Evolutionary conservation across 352 stramenopile genomes (phyloP).

Genomic region (Phytopythium chamaehyphon): DNA sequence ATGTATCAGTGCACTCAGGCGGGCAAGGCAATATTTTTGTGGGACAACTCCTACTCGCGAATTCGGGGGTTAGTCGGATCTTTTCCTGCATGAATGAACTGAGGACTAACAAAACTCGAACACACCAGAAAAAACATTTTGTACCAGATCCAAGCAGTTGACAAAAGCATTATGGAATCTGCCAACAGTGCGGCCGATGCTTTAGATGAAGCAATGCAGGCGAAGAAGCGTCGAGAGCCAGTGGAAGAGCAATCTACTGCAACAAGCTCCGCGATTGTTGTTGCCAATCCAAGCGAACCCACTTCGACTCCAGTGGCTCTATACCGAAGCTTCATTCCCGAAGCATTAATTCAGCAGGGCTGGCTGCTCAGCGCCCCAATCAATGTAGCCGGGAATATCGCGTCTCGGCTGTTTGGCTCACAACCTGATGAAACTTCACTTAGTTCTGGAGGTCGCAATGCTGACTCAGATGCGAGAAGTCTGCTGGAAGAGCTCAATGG

Average conservation of each 20-base stretch:
- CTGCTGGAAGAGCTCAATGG: slow-evolving; percentile 80
- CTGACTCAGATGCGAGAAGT: slow-evolving; percentile 48
- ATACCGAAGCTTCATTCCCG: slow-evolving; percentile 34
- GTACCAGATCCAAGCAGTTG: slow-evolving; percentile 74
- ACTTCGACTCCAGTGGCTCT: slow-evolving; percentile 20
- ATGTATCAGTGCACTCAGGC: slow-evolving; percentile 54
- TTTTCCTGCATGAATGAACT: background rate
- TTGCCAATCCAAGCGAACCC: slow-evolving; percentile 14
- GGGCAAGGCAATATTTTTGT: slow-evolving; percentile 57
- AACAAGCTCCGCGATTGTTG: slow-evolving; percentile 25
- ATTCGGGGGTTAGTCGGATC: slow-evolving; percentile 42
- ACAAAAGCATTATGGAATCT: slow-evolving; percentile 66
- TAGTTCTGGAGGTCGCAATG: slow-evolving; percentile 12
- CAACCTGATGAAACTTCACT: slow-evolving; percentile 17
- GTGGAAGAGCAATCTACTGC: slow-evolving; percentile 24
- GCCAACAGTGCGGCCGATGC: slow-evolving; percentile 63
- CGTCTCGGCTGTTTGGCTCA: slow-evolving; percentile 68
- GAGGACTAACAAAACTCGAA: slow-evolving; percentile 1
- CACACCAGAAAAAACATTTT: slow-evolving; percentile 60
- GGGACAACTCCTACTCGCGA: slow-evolving; percentile 83
- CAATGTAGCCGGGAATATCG: slow-evolving; percentile 51
- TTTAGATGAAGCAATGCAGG: slow-evolving; percentile 59
- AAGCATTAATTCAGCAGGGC: slow-evolving; percentile 47
- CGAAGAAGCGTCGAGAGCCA: slow-evolving; percentile 37
- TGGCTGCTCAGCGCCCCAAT: slow-evolving; percentile 70